These are phyloP conservation scores for Boletus rex-veris DNA, from an alignment of 768 basidiomycete genomes.

Conservation along the genomic window DNA sequence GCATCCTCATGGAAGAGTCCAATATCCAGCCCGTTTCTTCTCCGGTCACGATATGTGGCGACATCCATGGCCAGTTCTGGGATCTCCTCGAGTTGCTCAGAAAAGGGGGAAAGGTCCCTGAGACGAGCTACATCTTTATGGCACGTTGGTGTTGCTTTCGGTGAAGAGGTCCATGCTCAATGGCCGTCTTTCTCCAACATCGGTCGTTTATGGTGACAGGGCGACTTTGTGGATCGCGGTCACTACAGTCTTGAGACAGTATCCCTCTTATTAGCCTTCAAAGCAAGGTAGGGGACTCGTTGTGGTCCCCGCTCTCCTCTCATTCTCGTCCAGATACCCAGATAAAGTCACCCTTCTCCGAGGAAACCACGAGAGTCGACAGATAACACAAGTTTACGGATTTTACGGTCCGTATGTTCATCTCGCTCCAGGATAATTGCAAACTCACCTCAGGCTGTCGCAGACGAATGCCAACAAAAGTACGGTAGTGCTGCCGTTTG, in stretches of 20 bases:
- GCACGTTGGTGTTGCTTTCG: slow-evolving; percentile 54
- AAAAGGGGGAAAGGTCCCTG: slow-evolving; percentile 82
- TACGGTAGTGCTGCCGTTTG: slow-evolving; percentile 94
- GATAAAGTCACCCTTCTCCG: slow-evolving; percentile 88
- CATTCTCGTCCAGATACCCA: slow-evolving; percentile 62
- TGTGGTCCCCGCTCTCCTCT: background rate
- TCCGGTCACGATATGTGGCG: slow-evolving; percentile 93
- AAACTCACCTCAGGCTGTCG: background rate
- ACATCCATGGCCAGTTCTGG: slow-evolving; percentile 98
- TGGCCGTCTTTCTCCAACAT: slow-evolving; percentile 7
- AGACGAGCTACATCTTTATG: slow-evolving; percentile 95
- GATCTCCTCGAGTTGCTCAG: slow-evolving; percentile 87
- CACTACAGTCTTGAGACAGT: slow-evolving; percentile 97
- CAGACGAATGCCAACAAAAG: slow-evolving; percentile 97
- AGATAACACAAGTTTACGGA: slow-evolving; percentile 99
- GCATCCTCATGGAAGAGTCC: slow-evolving; percentile 91
- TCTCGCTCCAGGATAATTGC: background rate
- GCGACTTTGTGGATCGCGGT: slow-evolving; percentile 96
- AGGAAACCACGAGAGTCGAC: slow-evolving; percentile 95
- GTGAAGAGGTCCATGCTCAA: slow-evolving; percentile 25
- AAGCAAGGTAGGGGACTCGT: slow-evolving; percentile 62
- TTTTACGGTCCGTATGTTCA: slow-evolving; percentile 69
- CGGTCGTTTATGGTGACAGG: slow-evolving; percentile 42
- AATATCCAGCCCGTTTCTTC: slow-evolving; percentile 96
- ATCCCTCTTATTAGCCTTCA: slow-evolving; percentile 80